These are phyloP conservation scores for Puccinia polysora DNA, from an alignment of 1,284 basidiomycete genomes.

Conservation along the genomic window DNA sequence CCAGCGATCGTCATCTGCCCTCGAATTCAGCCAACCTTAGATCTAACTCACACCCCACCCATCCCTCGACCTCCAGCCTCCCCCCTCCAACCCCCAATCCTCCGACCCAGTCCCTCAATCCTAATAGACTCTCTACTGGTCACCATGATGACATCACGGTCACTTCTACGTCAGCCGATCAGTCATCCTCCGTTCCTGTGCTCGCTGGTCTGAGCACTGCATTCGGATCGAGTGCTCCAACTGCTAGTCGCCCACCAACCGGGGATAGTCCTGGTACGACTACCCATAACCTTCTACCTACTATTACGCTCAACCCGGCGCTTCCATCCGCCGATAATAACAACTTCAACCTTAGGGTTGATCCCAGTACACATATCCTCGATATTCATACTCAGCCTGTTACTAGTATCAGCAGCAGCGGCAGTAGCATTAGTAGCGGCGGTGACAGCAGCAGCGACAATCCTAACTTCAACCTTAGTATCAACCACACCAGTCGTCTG, in stretches of 20 bases:
- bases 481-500: background rate
- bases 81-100: too few species aligned
- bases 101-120: too few species aligned
- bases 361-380: background rate
- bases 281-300: background rate
- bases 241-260: background rate
- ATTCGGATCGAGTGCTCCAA: background rate
- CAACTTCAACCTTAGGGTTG: background rate
- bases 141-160: too few species aligned
- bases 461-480: background rate
- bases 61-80: background rate
- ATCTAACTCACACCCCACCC: background rate
- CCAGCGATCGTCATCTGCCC: background rate
- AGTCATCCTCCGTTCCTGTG: too few species aligned
- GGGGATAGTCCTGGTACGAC: background rate
- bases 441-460: too few species aligned
- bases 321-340: background rate
- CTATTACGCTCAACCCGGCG: background rate
- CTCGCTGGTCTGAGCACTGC: too few species aligned
- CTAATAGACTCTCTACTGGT: too few species aligned
- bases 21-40: background rate
- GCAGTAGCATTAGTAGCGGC: too few species aligned
- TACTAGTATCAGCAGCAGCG: background rate
- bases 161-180: too few species aligned
- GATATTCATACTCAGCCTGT: background rate